phyloP scores from a whole-genome alignment of 345 rosid species.

The Noccaea bulbosa region DNA sequence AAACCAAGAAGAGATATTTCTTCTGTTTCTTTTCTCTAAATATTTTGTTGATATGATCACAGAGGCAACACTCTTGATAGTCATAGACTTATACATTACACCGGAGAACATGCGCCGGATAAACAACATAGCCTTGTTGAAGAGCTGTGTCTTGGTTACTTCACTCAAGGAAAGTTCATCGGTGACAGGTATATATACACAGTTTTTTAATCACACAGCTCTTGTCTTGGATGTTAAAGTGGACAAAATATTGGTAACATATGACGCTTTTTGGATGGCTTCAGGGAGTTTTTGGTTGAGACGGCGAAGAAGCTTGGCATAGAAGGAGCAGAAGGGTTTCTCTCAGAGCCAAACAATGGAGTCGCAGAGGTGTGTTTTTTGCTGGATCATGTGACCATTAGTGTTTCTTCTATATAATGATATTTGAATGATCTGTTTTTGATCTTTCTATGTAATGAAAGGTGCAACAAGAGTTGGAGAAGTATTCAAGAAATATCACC shows the following conservation, averaged over 20 bases:
- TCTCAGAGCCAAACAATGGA: conserved; percentile 75
- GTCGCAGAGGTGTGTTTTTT: conserved; percentile 48
- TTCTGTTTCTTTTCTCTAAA: conserved; percentile 6
- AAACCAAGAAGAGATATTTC: conserved; percentile 11
- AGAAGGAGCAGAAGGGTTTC: conserved; percentile 81
- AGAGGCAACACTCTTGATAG: conserved; percentile 88
- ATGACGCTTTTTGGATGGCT: neutral
- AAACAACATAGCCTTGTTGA: conserved; percentile 86
- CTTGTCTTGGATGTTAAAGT: neutral
- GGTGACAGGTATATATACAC: conserved; percentile 62
- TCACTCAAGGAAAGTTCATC: conserved; percentile 80
- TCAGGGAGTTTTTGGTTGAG: conserved; percentile 82
- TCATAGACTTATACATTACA: conserved; percentile 79
- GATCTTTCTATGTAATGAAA: conserved; percentile 42
- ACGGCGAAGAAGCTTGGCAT: conserved; percentile 72
- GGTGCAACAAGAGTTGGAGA: conserved; percentile 73
- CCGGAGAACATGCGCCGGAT: conserved; percentile 62
- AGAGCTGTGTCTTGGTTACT: conserved; percentile 82
- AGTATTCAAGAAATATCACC: conserved; percentile 56
- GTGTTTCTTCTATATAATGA: neutral
- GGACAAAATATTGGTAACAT: neutral
- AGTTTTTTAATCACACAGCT: neutral
- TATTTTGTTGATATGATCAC: conserved; percentile 42
- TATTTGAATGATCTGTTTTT: neutral
- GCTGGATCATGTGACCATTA: conserved; percentile 2